Evolutionary conservation across 2,329 filamentous ascomycete genomes (phyloP).

Genomic region (Stagonosporopsis chrysanthemi): DNA sequence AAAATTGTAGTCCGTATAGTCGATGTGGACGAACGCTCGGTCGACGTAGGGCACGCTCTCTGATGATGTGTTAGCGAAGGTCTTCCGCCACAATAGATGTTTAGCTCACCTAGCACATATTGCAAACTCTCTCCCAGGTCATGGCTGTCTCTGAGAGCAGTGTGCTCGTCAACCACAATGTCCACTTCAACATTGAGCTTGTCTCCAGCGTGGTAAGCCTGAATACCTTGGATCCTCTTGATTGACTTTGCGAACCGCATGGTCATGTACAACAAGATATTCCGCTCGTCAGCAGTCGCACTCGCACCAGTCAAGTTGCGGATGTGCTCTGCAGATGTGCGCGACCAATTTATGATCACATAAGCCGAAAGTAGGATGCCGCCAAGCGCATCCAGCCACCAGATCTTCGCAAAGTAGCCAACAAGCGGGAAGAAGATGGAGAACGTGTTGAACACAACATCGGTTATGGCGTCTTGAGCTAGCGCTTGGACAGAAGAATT

Average conservation of each 20-base stretch:
- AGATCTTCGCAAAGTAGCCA: constrained; percentile 76
- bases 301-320: constrained; percentile 81
- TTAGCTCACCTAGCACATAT: constrained; percentile 70
- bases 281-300: constrained; percentile 80
- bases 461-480: constrained; percentile 71
- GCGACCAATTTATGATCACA: constrained; percentile 81
- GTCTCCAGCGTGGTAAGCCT: constrained; percentile 85
- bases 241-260: constrained; percentile 94
- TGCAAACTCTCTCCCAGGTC: constrained; percentile 80
- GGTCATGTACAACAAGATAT: constrained; percentile 85
- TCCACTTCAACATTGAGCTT: constrained; percentile 86
- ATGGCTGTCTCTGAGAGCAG: constrained; percentile 79
- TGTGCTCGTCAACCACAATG: constrained; percentile 80
- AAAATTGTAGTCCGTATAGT: constrained; percentile 60
- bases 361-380: constrained; percentile 79
- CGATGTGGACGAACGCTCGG: constrained; percentile 61
- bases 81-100: background rate
- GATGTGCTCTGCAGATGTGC: constrained; percentile 77
- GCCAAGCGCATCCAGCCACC: constrained; percentile 85
- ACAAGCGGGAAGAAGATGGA: constrained; percentile 86
- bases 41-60: constrained; percentile 79
- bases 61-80: constrained; percentile 21
- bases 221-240: constrained; percentile 81
- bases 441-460: constrained; percentile 90
- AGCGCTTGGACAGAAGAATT: constrained; percentile 87